Base-by-base conservation (phyloP, 2,329 filamentous ascomycete genomes). In the Epichloe elymi region DNA sequence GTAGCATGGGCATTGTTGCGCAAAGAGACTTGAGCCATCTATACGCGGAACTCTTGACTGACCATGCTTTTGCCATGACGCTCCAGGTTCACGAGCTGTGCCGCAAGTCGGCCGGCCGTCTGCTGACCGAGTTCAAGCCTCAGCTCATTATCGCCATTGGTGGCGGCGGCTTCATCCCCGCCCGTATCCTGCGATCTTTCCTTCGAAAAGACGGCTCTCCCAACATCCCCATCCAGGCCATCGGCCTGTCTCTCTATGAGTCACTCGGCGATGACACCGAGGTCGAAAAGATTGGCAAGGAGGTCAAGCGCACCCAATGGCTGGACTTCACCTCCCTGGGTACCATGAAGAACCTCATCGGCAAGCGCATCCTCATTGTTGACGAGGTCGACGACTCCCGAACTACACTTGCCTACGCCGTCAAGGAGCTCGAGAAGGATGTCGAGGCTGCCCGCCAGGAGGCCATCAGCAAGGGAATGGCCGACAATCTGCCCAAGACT, bases 201-300 rank as follows among this genome's bases (percentile, higher is more conserved):
- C 86, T 98, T 68, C 96, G 95, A 78, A 80, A 82, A 66, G 78
- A 87, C 54, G 88, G 86, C 60, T 79, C 76, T 55, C 83, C 89
- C 70, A 98, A 98, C 74, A 98, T 98, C 64, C 91, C 93, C 59
- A 98, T 98, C 70, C 93, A 98, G 78, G 93, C 93, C 57, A 98
- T 98, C 68, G 93, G 93, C 46, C 85, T 98, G 57, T 97, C 91
- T 20, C 83, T 98, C 51, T 98, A 98, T 76, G 93, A 98, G 73
- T 78, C 82, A 56, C 84, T 97, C 46, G 76, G 79, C 53, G 52
- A 54, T n/a, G 71, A 74, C 52, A 61, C 60, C 48, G 72, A 72
- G 53, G 69, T 71, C 53, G 93, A 98, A 72, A 72, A 77, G 56
- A 84, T 86, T 42, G 91, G 91, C 58, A 96, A 88, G 58, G 93